Conservation (phyloP, 2,329 filamentous ascomycete genomes). For the Cladosporium austrohemisphaericum region DNA sequence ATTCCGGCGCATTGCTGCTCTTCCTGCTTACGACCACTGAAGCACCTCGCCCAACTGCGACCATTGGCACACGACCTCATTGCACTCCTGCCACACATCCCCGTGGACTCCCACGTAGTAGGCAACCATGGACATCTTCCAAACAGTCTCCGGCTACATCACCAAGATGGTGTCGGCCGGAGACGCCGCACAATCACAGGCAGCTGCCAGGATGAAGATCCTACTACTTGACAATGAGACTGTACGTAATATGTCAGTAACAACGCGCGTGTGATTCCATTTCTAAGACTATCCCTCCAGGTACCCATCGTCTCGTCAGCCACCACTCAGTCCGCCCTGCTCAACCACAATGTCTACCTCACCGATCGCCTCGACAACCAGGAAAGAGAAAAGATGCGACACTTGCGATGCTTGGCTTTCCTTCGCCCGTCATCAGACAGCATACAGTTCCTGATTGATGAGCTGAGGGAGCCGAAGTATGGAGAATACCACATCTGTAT, state of each 20-base stretch:
- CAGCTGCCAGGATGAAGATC: slow-evolving; percentile 95
- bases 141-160: slow-evolving; percentile 91
- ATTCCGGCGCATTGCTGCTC: no score
- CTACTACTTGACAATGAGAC: slow-evolving; percentile 90
- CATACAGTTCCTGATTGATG: slow-evolving; percentile 89
- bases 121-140: slow-evolving; percentile 78
- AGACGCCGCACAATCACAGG: slow-evolving; percentile 50
- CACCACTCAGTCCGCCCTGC: slow-evolving; percentile 87
- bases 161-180: slow-evolving; percentile 89
- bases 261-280: no score
- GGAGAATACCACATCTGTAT: slow-evolving; percentile 88
- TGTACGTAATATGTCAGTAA: slow-evolving; percentile 49
- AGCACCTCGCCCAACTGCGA: no score
- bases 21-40: no score
- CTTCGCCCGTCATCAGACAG: slow-evolving; percentile 88
- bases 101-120: not conserved
- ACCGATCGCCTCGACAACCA: slow-evolving; percentile 92
- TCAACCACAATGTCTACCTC: slow-evolving; percentile 96
- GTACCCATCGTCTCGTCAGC: slow-evolving; percentile 91
- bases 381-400: slow-evolving; percentile 93
- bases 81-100: not conserved
- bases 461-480: slow-evolving; percentile 92
- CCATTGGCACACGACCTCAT: not conserved
- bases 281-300: slow-evolving; percentile 36
- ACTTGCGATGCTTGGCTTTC: slow-evolving; percentile 89